Base-by-base conservation (phyloP, 306 rosid genomes). In the Amphicarpaea edgeworthii region DNA sequence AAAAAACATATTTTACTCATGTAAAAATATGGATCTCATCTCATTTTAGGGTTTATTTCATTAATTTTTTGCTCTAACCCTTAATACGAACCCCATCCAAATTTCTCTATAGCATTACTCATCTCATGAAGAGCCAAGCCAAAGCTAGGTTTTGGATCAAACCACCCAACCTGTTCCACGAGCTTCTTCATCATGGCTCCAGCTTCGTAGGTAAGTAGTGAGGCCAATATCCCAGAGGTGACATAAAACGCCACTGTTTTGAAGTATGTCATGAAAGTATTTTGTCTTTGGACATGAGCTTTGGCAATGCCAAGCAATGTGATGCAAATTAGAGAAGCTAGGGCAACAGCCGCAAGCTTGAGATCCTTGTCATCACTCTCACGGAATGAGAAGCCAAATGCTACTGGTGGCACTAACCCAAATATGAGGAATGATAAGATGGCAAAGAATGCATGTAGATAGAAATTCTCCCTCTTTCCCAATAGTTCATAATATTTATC, bases 341-440 rank as follows among this genome's bases (percentile, higher is more conserved):
- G 86, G 6, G 90, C 96, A 54, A 85, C 90, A 32, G 83, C 97
- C 42, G 86, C 92, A 2, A 90, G 79, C 90, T 90, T 90, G 30
- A 88, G 62, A 79, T 88, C 87, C 64, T 59, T 81, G 74, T 88
- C 75, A 47, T 79, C 62, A 42, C 85, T 92, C 83, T 82, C 76
- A 40, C 61, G 42, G 58, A 90, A 90, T 0, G 97, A 66, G 83
- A 92, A 87, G 65, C 87, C 88, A 41, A 90, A 92, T 7, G 81
- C 87, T 15, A 87, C 11, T 46, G 96, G 96, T 0, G 97, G 87
- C 0, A 90, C 77, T 21, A 85, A 70, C 1, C 97, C 97, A 12
- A 87, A 90, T 10, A 88, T 43, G 9, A 90, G 26, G 80, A 92
- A 92, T 0, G 97, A 90, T 59, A 85, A 14, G 43, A 88, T 21